These are phyloP conservation scores for Metarhizium sp. DNA, from an alignment of 2,329 filamentous ascomycete genomes.

Conservation along the genomic window DNA sequence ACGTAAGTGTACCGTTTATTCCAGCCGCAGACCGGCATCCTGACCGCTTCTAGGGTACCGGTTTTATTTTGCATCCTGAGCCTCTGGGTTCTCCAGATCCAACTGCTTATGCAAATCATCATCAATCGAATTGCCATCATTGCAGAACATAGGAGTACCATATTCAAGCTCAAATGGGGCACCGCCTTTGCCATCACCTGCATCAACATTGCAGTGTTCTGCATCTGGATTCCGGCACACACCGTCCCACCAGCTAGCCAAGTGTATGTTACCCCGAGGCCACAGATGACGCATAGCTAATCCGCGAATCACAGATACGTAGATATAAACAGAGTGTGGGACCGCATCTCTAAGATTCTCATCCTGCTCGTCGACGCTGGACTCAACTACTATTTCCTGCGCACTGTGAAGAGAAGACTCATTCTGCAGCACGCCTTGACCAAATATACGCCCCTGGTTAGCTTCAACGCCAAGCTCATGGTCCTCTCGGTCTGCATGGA, in stretches of 20 bases:
- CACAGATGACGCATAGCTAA: too few species aligned
- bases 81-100: neutral
- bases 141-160: constrained; percentile 27
- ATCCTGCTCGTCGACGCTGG: constrained; percentile 39
- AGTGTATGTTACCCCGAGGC: too few species aligned
- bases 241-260: too few species aligned
- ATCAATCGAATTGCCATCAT: constrained; percentile 44
- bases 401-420: constrained; percentile 34
- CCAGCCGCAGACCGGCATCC: too few species aligned
- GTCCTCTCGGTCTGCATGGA: constrained; percentile 41
- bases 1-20: constrained; percentile 13
- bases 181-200: constrained; percentile 32
- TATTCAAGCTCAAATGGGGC: constrained; percentile 35
- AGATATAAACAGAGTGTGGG: constrained; percentile 40
- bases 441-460: constrained; percentile 40
- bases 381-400: constrained; percentile 45
- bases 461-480: constrained; percentile 41
- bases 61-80: neutral
- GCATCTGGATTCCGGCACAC: constrained; percentile 43
- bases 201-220: constrained; percentile 44
- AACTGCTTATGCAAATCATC: constrained; percentile 42
- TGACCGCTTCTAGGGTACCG: neutral
- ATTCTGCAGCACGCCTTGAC: constrained; percentile 34
- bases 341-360: constrained; percentile 41
- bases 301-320: constrained; percentile 19